Evolutionary conservation across 2,329 filamentous ascomycete genomes (phyloP).

Genomic region (Hymenoscyphus linearis): DNA sequence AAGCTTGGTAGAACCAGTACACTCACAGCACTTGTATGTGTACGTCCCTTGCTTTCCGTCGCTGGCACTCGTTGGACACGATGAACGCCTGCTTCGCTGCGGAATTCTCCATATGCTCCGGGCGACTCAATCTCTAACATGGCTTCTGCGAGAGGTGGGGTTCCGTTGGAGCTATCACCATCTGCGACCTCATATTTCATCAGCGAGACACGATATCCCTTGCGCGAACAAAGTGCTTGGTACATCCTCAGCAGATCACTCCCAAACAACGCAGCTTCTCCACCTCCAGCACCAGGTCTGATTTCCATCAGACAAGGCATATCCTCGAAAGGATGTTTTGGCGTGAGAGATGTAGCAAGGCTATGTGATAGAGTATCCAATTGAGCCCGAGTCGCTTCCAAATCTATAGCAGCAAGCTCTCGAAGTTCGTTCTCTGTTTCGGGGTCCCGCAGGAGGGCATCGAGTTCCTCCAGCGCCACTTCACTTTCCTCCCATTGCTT

Average conservation of each 20-base stretch:
- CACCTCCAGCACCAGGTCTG: slow-evolving; percentile 83
- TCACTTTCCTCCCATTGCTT: slow-evolving; percentile 53
- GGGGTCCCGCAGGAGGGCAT: slow-evolving; percentile 41
- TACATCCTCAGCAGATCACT: slow-evolving; percentile 90
- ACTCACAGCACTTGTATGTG: slow-evolving; percentile 87
- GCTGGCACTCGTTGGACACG: slow-evolving; percentile 88
- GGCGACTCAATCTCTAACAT: slow-evolving; percentile 74
- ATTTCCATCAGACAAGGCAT: slow-evolving; percentile 90
- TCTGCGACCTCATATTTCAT: slow-evolving; percentile 79
- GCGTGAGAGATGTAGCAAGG: slow-evolving; percentile 74
- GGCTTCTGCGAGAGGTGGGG: slow-evolving; percentile 75
- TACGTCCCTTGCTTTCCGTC: slow-evolving; percentile 85
- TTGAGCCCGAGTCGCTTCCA: slow-evolving; percentile 57
- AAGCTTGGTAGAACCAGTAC: slow-evolving; percentile 90
- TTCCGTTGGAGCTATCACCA: slow-evolving; percentile 51
- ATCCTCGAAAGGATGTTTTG: slow-evolving; percentile 82
- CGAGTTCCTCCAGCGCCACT: slow-evolving; percentile 49
- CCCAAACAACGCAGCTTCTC: slow-evolving; percentile 87
- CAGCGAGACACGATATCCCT: slow-evolving; percentile 59
- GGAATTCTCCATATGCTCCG: slow-evolving; percentile 75
- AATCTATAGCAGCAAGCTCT: slow-evolving; percentile 74
- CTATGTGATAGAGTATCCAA: slow-evolving; percentile 59
- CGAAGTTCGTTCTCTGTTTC: slow-evolving; percentile 62
- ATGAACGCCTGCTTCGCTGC: slow-evolving; percentile 90
- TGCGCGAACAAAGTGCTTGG: slow-evolving; percentile 65